Evolutionary conservation across 352 stramenopile species (phyloP).

Genomic region (Pythium grandisporangium): DNA sequence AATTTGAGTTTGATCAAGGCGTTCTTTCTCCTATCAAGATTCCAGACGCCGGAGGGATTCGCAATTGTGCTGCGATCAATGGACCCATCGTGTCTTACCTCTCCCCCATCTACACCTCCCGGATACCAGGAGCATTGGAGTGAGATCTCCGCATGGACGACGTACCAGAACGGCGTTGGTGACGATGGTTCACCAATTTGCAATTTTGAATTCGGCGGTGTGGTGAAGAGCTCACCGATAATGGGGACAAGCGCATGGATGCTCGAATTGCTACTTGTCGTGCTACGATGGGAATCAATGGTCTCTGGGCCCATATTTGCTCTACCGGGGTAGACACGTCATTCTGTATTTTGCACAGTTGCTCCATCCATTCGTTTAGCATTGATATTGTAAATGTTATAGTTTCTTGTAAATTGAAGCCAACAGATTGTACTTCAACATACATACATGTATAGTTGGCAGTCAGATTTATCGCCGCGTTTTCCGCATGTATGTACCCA

Average conservation of each 20-base stretch:
- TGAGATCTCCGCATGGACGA: background rate
- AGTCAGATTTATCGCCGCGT: too few relatives aligned
- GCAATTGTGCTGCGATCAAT: background rate
- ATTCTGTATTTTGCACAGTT: too few relatives aligned
- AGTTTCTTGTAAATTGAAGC: too few relatives aligned
- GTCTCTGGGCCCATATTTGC: background rate
- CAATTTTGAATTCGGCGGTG: background rate
- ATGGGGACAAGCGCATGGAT: background rate
- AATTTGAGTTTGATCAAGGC: background rate
- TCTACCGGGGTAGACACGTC: background rate
- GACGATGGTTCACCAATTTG: background rate
- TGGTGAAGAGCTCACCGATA: background rate
- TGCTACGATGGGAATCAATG: background rate
- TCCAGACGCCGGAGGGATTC: background rate
- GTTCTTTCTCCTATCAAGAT: background rate
- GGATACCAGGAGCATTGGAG: background rate
- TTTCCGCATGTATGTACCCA: too few relatives aligned
- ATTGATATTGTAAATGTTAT: too few relatives aligned
- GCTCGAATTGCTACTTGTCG: background rate
- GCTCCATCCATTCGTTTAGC: too few relatives aligned
- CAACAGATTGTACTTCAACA: too few relatives aligned
- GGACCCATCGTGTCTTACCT: background rate
- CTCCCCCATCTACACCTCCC: background rate
- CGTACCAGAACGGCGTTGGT: too few relatives aligned
- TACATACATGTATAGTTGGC: too few relatives aligned